phyloP scores from a whole-genome alignment of 2,329 filamentous ascomycete genomes.

The Aspergillus amoenus region DNA sequence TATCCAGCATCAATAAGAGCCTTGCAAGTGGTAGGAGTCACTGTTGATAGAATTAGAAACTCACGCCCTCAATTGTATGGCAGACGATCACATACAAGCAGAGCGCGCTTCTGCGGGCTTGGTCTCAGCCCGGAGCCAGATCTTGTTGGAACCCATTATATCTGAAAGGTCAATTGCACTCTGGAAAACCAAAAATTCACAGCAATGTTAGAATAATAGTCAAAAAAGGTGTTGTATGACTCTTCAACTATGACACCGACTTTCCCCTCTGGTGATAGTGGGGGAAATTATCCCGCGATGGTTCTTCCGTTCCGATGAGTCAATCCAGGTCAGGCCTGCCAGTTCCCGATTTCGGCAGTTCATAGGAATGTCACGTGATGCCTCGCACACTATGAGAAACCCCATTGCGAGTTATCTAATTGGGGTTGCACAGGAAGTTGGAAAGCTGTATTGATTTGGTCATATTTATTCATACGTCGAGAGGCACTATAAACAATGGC shows the following conservation, averaged over 20 bases:
- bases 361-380: neutral
- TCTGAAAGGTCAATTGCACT: neutral
- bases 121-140: slow-evolving; percentile 60
- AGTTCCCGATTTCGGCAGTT: slow-evolving; percentile 20
- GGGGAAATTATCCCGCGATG: slow-evolving; percentile 16
- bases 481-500: neutral
- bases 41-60: slow-evolving; percentile 21
- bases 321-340: slow-evolving; percentile 9
- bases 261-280: slow-evolving; percentile 30
- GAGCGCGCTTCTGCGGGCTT: slow-evolving; percentile 60
- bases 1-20: slow-evolving; percentile 69
- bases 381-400: neutral
- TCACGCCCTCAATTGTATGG: neutral
- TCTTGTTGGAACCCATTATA: slow-evolving; percentile 36
- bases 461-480: neutral
- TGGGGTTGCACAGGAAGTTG: neutral
- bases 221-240: slow-evolving; percentile 12
- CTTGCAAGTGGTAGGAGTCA: slow-evolving; percentile 56
- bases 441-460: too few species aligned
- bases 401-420: neutral
- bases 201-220: slow-evolving; percentile 9
- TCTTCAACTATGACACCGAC: slow-evolving; percentile 28
- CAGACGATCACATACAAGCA: slow-evolving; percentile 35
- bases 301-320: slow-evolving; percentile 36
- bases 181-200: too few species aligned